Evolutionary conservation across 441 rosid genomes (phyloP).

Genomic region (Brassica balearica): DNA sequence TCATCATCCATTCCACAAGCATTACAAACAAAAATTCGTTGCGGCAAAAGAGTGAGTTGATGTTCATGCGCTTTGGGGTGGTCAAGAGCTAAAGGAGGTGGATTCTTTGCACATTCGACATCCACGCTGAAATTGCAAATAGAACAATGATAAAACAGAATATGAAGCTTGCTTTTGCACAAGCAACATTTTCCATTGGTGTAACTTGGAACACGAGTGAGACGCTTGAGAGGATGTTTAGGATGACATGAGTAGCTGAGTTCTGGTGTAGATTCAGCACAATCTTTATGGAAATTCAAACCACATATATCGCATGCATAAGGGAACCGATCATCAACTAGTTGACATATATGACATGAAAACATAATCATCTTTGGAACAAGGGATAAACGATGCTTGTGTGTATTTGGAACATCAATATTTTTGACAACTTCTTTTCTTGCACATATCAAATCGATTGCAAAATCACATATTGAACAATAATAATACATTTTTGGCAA

Average conservation of each 20-base stretch:
- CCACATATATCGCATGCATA: background rate
- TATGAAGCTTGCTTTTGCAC: background rate
- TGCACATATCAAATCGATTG: conserved; percentile 8
- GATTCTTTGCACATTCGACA: background rate
- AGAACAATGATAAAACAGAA: background rate
- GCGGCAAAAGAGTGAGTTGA: background rate
- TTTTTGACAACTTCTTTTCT: background rate
- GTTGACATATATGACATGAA: background rate
- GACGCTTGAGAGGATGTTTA: background rate
- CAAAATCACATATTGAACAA: conserved; percentile 2
- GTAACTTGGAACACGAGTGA: background rate
- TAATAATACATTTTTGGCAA: background rate
- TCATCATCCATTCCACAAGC: background rate
- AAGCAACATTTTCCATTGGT: background rate
- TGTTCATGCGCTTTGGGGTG: background rate
- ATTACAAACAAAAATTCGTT: background rate
- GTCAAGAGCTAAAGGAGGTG: background rate
- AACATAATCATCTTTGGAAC: background rate
- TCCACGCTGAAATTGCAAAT: background rate
- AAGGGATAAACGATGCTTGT: background rate
- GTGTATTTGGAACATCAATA: background rate
- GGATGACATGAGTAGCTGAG: conserved; percentile 8
- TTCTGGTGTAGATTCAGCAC: background rate
- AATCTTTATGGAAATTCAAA: background rate
- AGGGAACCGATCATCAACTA: background rate